Evolutionary conservation across 1,139 yeast species (phyloP).

Genomic region (Sugiyamaella paludigena): DNA sequence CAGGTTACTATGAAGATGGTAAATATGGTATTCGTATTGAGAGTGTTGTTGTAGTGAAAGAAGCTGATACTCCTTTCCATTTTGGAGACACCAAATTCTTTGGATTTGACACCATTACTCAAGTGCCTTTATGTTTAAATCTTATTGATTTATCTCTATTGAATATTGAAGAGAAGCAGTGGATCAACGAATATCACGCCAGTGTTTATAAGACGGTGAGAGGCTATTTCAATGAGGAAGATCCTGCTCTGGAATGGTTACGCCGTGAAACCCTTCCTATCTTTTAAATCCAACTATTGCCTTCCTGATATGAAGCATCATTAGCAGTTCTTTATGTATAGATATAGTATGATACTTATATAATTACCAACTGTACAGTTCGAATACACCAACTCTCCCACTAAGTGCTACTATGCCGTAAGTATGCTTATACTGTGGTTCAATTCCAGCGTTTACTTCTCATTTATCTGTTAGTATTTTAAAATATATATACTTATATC

Average conservation of each 20-base stretch:
- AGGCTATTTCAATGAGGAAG: slow-evolving; percentile 48
- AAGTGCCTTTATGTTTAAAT: slow-evolving; percentile 79
- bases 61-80: slow-evolving; percentile 41
- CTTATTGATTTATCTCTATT: slow-evolving; percentile 61
- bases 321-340: too few species aligned
- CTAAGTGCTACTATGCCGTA: too few species aligned
- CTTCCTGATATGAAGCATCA: too few species aligned
- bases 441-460: too few species aligned
- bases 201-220: slow-evolving; percentile 58
- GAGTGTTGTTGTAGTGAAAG: slow-evolving; percentile 64
- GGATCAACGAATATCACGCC: slow-evolving; percentile 69
- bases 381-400: too few species aligned
- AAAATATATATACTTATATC: too few species aligned
- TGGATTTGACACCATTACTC: slow-evolving; percentile 80
- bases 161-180: slow-evolving; percentile 56
- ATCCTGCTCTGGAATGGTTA: slow-evolving; percentile 66
- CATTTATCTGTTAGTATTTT: too few species aligned
- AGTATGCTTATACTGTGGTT: too few species aligned
- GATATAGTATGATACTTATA: too few species aligned
- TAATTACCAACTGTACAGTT: too few species aligned
- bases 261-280: slow-evolving; percentile 62
- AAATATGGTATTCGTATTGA: slow-evolving; percentile 93
- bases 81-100: slow-evolving; percentile 59
- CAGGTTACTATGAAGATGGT: slow-evolving; percentile 92
- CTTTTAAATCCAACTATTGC: slow-evolving; percentile 6